A percentile compares a stretch with the other conserved stretches of the same genome.
Conservation (phyloP, 2,329 filamentous ascomycete genomes). For the Sporothrix variecibatus region DNA sequence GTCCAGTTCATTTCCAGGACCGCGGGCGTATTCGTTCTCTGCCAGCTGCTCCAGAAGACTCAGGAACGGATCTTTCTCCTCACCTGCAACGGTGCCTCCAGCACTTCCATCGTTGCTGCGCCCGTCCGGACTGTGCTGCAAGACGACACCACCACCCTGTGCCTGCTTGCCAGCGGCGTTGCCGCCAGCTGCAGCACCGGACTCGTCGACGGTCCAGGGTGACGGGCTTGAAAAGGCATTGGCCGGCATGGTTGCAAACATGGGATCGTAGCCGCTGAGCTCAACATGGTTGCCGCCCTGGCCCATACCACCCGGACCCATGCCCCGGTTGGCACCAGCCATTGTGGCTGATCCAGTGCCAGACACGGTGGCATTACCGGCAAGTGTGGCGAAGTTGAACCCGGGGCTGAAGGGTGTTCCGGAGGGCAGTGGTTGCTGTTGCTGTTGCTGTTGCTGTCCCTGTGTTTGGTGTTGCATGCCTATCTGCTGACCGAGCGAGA, state of each 20-base stretch:
- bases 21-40: slow-evolving; percentile 72
- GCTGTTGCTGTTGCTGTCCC: slow-evolving; percentile 24
- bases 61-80: slow-evolving; percentile 80
- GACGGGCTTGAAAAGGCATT: slow-evolving; percentile 56
- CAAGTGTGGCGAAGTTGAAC: slow-evolving; percentile 31
- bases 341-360: neutral
- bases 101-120: slow-evolving; percentile 52
- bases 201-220: slow-evolving; percentile 50
- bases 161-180: neutral
- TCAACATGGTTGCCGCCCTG: slow-evolving; percentile 24
- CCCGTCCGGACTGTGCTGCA: slow-evolving; percentile 47
- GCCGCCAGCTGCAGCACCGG: slow-evolving; percentile 27
- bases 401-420: slow-evolving; percentile 31
- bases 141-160: slow-evolving; percentile 14
- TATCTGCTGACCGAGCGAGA: slow-evolving; percentile 6
- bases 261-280: slow-evolving; percentile 54
- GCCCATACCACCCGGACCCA: neutral
- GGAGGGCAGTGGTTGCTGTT: slow-evolving; percentile 28
- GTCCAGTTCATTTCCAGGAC: slow-evolving; percentile 73
- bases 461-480: slow-evolving; percentile 25
- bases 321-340: neutral
- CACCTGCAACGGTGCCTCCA: slow-evolving; percentile 50
- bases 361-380: neutral
- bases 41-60: slow-evolving; percentile 78
- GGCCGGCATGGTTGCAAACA: slow-evolving; percentile 59